A percentile compares a stretch with the other conserved stretches of the same genome.
Evolutionary conservation across 2,329 filamentous ascomycete genomes (phyloP).

Genomic region (Monosporascus cannonballus): DNA sequence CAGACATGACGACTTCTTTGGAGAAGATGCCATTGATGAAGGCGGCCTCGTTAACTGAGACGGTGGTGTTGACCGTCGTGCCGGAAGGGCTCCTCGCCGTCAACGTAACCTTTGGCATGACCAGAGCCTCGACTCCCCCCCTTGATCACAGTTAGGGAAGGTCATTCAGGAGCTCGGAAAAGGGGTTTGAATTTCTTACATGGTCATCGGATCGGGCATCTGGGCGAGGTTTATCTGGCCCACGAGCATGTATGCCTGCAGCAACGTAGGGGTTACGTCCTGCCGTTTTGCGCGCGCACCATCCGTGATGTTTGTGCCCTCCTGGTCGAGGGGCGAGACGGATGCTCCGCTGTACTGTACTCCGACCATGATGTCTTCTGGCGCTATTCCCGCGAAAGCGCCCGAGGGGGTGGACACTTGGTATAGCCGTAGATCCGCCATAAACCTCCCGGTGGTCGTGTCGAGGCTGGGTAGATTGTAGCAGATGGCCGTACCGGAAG

Average conservation of each 20-base stretch:
- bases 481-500: slow-evolving; percentile 72
- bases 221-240: slow-evolving; percentile 58
- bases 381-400: slow-evolving; percentile 44
- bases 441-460: slow-evolving; percentile 61
- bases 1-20: slow-evolving; percentile 46
- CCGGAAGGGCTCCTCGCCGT: slow-evolving; percentile 49
- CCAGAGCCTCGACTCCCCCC: slow-evolving; percentile 52
- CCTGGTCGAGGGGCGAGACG: slow-evolving; percentile 36
- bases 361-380: slow-evolving; percentile 47
- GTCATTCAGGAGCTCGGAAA: neutral
- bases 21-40: slow-evolving; percentile 70
- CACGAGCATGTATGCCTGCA: slow-evolving; percentile 63
- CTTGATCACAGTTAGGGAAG: slow-evolving; percentile 27
- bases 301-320: slow-evolving; percentile 14
- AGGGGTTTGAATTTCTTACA: slow-evolving; percentile 42
- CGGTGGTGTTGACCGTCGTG: slow-evolving; percentile 51
- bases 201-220: slow-evolving; percentile 49
- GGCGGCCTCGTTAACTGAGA: slow-evolving; percentile 63
- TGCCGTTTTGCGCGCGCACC: slow-evolving; percentile 14
- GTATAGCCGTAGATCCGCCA: slow-evolving; percentile 71
- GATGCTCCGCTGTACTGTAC: slow-evolving; percentile 50
- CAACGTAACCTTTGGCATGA: slow-evolving; percentile 64
- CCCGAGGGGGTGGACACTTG: slow-evolving; percentile 56
- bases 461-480: slow-evolving; percentile 74
- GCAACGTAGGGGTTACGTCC: slow-evolving; percentile 29